Evolutionary conservation across 2,329 filamentous ascomycete species (phyloP).

Genomic region (Fusarium napiforme): DNA sequence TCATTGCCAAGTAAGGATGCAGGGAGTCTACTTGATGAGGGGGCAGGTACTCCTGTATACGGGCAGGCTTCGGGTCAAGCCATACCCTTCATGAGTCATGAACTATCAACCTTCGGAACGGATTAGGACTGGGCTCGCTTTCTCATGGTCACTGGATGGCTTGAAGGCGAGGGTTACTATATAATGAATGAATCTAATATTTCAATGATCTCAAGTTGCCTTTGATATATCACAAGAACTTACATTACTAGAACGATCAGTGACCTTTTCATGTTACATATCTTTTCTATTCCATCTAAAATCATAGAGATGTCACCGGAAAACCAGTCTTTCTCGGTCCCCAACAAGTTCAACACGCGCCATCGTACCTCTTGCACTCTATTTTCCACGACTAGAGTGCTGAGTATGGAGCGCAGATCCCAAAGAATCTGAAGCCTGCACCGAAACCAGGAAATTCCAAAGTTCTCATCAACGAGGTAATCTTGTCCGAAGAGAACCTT

Average conservation of each 20-base stretch:
- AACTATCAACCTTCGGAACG: not conserved
- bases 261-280: not conserved
- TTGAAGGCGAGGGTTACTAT: not conserved
- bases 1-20: conserved; percentile 1
- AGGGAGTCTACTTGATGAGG: not conserved
- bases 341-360: conserved; percentile 32
- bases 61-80: conserved; percentile 18
- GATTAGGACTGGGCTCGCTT: not conserved
- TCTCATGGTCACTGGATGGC: conserved; percentile 15
- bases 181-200: not conserved
- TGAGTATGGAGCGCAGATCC: no score
- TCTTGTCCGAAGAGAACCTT: no score
- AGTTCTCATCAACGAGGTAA: no score
- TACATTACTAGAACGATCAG: not conserved
- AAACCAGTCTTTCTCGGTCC: not conserved
- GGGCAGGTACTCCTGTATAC: conserved; percentile 27
- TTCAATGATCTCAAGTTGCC: not conserved
- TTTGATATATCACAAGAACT: not conserved
- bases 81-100: conserved; percentile 13
- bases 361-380: conserved; percentile 42
- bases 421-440: no score
- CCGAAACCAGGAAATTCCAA: no score
- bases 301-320: conserved; percentile 13
- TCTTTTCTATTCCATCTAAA: not conserved
- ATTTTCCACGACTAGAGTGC: conserved; percentile 52